Conservation (phyloP, 2,329 filamentous ascomycete genomes). For the Venturia carpophila region DNA sequence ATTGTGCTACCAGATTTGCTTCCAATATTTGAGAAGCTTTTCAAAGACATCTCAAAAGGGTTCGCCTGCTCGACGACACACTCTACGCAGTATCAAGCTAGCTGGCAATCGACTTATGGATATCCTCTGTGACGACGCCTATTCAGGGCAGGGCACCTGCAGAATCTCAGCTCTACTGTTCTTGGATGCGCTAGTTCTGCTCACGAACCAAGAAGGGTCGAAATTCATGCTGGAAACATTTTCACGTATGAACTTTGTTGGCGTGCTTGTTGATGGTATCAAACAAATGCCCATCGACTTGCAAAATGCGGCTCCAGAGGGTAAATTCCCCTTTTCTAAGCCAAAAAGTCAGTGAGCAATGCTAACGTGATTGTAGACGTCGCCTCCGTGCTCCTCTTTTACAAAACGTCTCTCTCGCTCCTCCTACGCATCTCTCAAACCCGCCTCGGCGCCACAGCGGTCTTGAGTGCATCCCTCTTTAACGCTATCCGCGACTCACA, state of each 20-base stretch:
- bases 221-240: constrained; percentile 70
- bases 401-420: constrained; percentile 70
- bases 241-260: constrained; percentile 81
- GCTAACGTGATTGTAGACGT: constrained; percentile 38
- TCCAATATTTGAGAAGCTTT: constrained; percentile 65
- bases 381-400: constrained; percentile 49
- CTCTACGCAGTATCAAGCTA: constrained; percentile 63
- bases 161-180: constrained; percentile 80
- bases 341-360: constrained; percentile 6
- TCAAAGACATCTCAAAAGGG: constrained; percentile 24
- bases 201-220: constrained; percentile 65
- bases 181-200: constrained; percentile 66
- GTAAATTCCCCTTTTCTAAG: constrained; percentile 19
- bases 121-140: constrained; percentile 86
- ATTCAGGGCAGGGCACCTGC: constrained; percentile 71
- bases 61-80: constrained; percentile 40
- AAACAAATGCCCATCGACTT: constrained; percentile 65
- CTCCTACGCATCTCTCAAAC: constrained; percentile 79
- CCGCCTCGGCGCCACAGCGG: constrained; percentile 70
- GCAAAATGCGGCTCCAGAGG: constrained; percentile 29
- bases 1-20: constrained; percentile 85
- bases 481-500: constrained; percentile 69
- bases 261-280: constrained; percentile 81
- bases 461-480: constrained; percentile 87
- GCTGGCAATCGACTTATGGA: constrained; percentile 77